Evolutionary conservation across 495 filamentous ascomycete species (phyloP).

Genomic region (Chaetomium fimeti): DNA sequence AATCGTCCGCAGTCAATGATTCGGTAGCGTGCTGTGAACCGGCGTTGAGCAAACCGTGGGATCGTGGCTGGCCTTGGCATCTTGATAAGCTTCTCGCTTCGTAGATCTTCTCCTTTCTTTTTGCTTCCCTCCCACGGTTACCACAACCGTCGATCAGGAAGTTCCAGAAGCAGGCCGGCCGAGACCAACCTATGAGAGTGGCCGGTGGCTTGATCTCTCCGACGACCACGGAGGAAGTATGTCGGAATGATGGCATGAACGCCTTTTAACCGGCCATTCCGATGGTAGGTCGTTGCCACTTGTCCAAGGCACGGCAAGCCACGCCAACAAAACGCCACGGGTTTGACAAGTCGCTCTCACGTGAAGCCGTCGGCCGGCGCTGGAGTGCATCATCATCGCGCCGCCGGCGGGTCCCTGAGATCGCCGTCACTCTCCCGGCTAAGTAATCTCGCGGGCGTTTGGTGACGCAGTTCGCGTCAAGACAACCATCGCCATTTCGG

Average conservation of each 20-base stretch:
- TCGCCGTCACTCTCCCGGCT: not conserved
- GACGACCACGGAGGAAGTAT: not conserved
- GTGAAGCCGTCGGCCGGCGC: not conserved
- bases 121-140: not conserved
- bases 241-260: not conserved
- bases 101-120: slow-evolving; percentile 8
- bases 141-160: slow-evolving; percentile 3
- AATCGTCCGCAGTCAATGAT: not conserved
- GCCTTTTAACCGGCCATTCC: not conserved
- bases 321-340: not conserved
- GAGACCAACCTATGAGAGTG: not conserved
- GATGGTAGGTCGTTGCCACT: not conserved
- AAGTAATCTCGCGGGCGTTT: not conserved
- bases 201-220: not conserved
- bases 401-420: not conserved
- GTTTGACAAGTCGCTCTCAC: not conserved
- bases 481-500: not conserved
- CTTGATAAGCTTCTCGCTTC: slow-evolving; percentile 10
- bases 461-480: not conserved
- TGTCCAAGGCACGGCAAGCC: not conserved
- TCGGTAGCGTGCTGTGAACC: not conserved
- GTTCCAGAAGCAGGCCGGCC: not conserved
- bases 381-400: not conserved
- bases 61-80: not conserved
- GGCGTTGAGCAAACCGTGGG: not conserved